Evolutionary conservation across 2,329 filamentous ascomycete species (phyloP), one percentile per base, ranked within the genome.

Genomic region (Nothophaeocryptopus gaeumannii): DNA sequence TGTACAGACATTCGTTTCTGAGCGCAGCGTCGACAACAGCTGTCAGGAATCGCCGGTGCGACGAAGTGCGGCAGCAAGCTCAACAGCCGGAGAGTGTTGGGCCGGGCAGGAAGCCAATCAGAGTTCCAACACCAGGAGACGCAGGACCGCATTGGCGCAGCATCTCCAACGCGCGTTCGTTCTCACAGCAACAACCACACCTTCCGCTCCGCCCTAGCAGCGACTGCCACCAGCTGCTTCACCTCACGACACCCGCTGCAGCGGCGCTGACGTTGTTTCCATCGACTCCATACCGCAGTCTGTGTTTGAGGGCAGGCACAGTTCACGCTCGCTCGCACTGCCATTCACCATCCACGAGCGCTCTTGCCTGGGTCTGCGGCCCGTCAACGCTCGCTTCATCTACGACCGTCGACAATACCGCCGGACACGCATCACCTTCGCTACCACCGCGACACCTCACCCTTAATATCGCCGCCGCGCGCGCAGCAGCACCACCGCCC

Each of bases 151-250:
- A 61, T 59, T 60, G 60, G 51, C 51, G 50, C 45, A 39, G 53
- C 54, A 26, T 26, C 50, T 48, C 53, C 56, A 58, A 59, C 60
- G 58, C 62, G 62, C 51, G 51, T 52, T 43, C 59, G 60, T 61
- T 64, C 59, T 55, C 63, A 55, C 62, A 62, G 61, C 63, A 64
- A 65, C 61, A 61, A 47, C 8, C 14, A 47, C 31, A 39, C 51
- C 41, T 30, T 34, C 45, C 33, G 39, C 34, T 39, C 36, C 20
- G 20, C 20, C 20, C 20, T 26, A 26, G 20, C 20, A 26, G 20
- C 20, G 20, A 26, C 20, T 26, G 47, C 10, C 53, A 53, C 48
- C 50, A 48, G 45, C 56, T 48, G 44, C 54, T 38, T 16, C 43
- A 43, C 38, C 43, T 39, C 50, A 46, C 37, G 14, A 32, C 42